phyloP scores from a whole-genome alignment of 768 basidiomycete genomes.

The Suillus luteus region DNA sequence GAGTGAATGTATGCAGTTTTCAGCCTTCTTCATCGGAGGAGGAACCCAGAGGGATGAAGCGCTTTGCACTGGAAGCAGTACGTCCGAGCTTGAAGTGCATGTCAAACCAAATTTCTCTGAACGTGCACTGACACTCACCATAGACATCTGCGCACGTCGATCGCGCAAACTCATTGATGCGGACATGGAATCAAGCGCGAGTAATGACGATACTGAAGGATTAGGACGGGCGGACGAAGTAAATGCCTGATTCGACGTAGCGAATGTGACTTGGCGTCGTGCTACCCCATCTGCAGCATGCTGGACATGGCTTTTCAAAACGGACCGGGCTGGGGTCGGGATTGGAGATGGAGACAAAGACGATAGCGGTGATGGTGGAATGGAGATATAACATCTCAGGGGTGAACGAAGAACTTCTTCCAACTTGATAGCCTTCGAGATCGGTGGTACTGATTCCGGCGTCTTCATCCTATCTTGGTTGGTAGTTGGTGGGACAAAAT shows the following conservation, averaged over 20 bases:
- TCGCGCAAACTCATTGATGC: conserved; percentile 35
- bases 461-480: not conserved
- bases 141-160: conserved; percentile 32
- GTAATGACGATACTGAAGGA: not conserved
- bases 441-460: not conserved
- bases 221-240: not conserved
- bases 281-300: conserved; percentile 2
- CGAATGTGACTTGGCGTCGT: conserved; percentile 2
- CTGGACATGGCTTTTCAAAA: not conserved
- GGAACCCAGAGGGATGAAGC: conserved; percentile 31
- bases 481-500: not conserved
- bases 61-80: conserved; percentile 25
- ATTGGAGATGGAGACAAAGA: conserved; percentile 13
- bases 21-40: conserved; percentile 35
- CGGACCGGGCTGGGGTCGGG: not conserved
- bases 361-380: conserved; percentile 19
- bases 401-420: conserved; percentile 19
- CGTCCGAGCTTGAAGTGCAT: conserved; percentile 25
- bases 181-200: conserved; percentile 16
- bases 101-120: not conserved
- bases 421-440: conserved; percentile 20
- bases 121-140: conserved; percentile 21
- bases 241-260: not conserved
- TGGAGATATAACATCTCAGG: conserved; percentile 17
- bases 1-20: not conserved